Percentiles rank a stretch among this genome's conserved stretches.
These are phyloP conservation scores for Thinopyrum elongatum DNA, from an alignment of 176 grass and related monocot genomes.

Conservation along the genomic window DNA sequence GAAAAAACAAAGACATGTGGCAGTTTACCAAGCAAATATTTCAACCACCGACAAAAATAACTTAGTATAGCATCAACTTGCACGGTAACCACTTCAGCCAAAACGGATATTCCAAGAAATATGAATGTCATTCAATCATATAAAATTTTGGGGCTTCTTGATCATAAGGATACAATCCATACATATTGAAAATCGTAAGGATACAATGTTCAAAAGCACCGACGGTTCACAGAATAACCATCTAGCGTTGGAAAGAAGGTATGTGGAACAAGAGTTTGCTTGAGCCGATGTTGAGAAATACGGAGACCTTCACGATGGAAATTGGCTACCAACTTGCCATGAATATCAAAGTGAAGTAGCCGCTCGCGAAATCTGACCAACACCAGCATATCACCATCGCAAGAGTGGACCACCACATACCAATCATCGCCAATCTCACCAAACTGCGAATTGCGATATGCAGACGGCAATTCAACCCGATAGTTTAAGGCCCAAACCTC, in stretches of 20 bases:
- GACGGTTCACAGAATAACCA: background rate
- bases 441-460: background rate
- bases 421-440: fast-evolving
- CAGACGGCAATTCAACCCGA: background rate
- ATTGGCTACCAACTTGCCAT: background rate
- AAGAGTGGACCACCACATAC: background rate
- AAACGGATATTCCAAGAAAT: background rate
- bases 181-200: background rate
- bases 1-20: background rate
- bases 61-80: background rate
- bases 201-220: background rate
- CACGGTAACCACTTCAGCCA: background rate
- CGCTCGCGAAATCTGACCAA: background rate
- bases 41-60: background rate
- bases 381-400: background rate
- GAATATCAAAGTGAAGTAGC: background rate
- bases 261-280: background rate
- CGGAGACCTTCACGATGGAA: background rate
- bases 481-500: background rate
- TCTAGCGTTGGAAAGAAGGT: background rate
- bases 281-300: background rate
- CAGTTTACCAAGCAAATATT: background rate
- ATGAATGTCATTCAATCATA: background rate
- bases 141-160: too few relatives aligned
- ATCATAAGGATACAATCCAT: background rate